Conservation (phyloP, 306 rosid genomes). For the Comarum palustre region DNA sequence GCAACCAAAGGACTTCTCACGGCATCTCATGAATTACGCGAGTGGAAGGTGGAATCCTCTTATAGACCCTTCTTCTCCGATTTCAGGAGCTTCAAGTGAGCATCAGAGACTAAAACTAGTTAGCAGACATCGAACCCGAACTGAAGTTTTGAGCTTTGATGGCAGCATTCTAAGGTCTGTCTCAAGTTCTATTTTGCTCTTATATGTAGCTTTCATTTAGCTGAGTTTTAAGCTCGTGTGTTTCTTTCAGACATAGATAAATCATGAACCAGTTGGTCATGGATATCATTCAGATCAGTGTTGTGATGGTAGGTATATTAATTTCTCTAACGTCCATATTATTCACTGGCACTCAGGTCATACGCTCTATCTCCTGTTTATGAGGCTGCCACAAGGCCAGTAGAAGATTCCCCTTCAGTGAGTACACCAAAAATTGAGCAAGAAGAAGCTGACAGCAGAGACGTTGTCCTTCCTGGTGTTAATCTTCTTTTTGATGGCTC, state of each 20-base stretch:
- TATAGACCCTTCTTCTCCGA: conserved; percentile 78
- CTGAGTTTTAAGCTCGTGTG: neutral
- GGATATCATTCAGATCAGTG: conserved; percentile 5
- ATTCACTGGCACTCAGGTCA: conserved; percentile 57
- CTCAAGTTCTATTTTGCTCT: conserved; percentile 22
- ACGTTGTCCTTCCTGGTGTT: conserved; percentile 79
- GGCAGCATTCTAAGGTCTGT: conserved; percentile 80
- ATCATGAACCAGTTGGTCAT: neutral
- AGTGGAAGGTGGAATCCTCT: conserved; percentile 93
- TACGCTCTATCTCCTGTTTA: conserved; percentile 53
- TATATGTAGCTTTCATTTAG: neutral
- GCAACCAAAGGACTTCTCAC: conserved; percentile 59
- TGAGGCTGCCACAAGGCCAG: conserved; percentile 55
- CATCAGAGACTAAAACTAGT: conserved; percentile 74
- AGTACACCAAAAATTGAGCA: conserved; percentile 50
- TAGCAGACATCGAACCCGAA: conserved; percentile 57
- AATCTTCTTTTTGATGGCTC: conserved; percentile 90
- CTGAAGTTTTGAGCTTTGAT: conserved; percentile 90
- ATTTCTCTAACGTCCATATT: conserved; percentile 36
- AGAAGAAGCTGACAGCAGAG: conserved; percentile 79
- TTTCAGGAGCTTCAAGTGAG: conserved; percentile 59
- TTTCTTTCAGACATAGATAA: neutral
- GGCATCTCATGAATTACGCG: conserved; percentile 59
- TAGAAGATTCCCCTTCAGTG: conserved; percentile 45
- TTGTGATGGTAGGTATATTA: conserved; percentile 42